Base-by-base conservation (phyloP, 2,329 filamentous ascomycete species). In the Aspergillus costaricaensis region DNA sequence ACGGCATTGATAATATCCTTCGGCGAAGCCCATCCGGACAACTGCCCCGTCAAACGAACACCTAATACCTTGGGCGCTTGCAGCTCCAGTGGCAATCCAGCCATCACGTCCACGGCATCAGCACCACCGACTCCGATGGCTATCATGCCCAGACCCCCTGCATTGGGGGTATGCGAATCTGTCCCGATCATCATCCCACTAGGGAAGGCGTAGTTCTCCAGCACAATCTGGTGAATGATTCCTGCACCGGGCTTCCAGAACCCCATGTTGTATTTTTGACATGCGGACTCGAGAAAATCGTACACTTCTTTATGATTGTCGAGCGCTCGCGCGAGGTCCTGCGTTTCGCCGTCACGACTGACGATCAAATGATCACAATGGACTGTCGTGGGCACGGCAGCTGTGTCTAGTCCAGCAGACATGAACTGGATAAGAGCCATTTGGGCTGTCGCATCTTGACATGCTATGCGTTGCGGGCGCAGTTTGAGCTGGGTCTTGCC, bases 1-100 rank as follows among this genome's bases (percentile, higher is more conserved):
- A 97, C 89, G 86, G 96, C 96, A 62, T 96, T 86, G 71, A 97
- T 97, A 65, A 97, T 91, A 74, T 97, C 91, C 83, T 98, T 97
- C 58, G 94, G 91, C 55, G 92, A 78, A 67, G 91, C 90, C 94
- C 94, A 98, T 77, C 92, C 93, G 71, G 83, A 89, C 71, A 97
- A 73, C 77, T 60, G 23, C 6, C 64, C 62, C 2, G 63, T 68
- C 17, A 68, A 36, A 0, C 52, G 56, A 5, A 67, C 62, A 36
- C 64, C 65, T 10, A 65, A 55, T 2, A 67, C 62, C 36, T 63
- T 96, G 64, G 94, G 94, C 60, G 93, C 93, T 85, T 96, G 96
- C 68, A 97, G 83, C 79, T 97, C 93, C 93, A 93, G 96, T 60
- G 92, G 92, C 68, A 96, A 86, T 79, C 91, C 89, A 72, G 92